Conservation (phyloP, 1,139 yeast species). For the Yamadazyma friedrichii region DNA sequence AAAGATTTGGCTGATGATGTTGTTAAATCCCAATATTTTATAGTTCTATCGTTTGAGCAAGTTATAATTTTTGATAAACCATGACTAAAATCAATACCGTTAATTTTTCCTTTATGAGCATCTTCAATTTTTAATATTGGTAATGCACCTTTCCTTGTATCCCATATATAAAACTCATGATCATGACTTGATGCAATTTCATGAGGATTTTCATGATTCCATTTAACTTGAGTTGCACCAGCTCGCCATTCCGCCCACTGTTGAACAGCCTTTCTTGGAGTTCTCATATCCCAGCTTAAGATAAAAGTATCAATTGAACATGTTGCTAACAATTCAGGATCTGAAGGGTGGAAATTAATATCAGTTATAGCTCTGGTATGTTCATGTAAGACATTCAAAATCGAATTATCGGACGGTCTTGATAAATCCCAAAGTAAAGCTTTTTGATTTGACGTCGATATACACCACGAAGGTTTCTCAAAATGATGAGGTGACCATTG, state of each 20-base stretch:
- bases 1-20: conserved; percentile 22
- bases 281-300: conserved; percentile 87
- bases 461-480: conserved; percentile 84
- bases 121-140: conserved; percentile 62
- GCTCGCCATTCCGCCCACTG: conserved; percentile 93
- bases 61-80: conserved; percentile 63
- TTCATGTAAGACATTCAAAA: conserved; percentile 81
- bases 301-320: conserved; percentile 90
- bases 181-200: conserved; percentile 87
- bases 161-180: conserved; percentile 81
- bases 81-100: conserved; percentile 81
- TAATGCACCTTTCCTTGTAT: conserved; percentile 72
- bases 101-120: conserved; percentile 82
- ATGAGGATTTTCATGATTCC: conserved; percentile 78
- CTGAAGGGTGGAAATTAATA: conserved; percentile 83
- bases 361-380: conserved; percentile 95
- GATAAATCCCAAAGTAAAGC: conserved; percentile 92
- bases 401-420: conserved; percentile 72
- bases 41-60: conserved; percentile 81
- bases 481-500: conserved; percentile 93
- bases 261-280: conserved; percentile 67
- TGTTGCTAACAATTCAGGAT: conserved; percentile 89
- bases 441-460: conserved; percentile 91
- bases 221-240: conserved; percentile 91
- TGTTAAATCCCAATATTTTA: conserved; percentile 81